Base-by-base conservation (phyloP, 1,284 basidiomycete species). In the Somion occarium region DNA sequence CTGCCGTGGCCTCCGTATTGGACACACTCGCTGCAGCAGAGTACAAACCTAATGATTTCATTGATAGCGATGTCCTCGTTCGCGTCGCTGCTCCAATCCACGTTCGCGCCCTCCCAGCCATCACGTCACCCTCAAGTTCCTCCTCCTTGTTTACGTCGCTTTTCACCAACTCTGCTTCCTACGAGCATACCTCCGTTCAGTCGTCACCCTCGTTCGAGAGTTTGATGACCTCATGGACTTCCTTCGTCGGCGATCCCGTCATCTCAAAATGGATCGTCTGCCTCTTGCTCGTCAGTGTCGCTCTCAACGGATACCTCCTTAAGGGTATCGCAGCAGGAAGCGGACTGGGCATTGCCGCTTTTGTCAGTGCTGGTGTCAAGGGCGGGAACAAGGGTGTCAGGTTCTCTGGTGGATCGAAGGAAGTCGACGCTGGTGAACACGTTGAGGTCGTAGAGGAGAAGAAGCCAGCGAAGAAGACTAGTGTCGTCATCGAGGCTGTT, bases 241-340 rank as follows among this genome's bases (percentile, higher is more conserved):
- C 77, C n/a, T 83, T 98, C 56, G 93, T 98, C 49, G 93, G 93
- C 26, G 96, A 99, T 65, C 96, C 96, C 0, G 83, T 98, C 50
- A 73, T 99, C 59, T 88, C 85, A 63, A 99, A 99, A 74, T 97
- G 93, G 91, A 96, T 99, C 61, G 90, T 98, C 50, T 76, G 94
- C 49, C 77, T 90, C 15, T 82, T 99, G 27, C 88, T 85, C 2
- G 80, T 96, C 58, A 93, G 88, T 56, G 87, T 99, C 56, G 83
- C 88, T 55, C 76, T 99, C 56, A 99, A 99, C 62, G 94, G 93
- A 1, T 98, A 94, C 66, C 76, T 99, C 27, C 79, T 99, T 56
- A 96, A 94, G 69, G 86, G 87, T 5, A 84, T 87, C 38, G 82
- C 82, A 0, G 65, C 63, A 69, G 64, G 66, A 22, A 65, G 60